A percentile compares a stretch with the other conserved stretches of the same genome.
These are phyloP conservation scores for Amaranthus cruentus DNA, from an alignment of 148 eudicot genomes.

Conservation along the genomic window DNA sequence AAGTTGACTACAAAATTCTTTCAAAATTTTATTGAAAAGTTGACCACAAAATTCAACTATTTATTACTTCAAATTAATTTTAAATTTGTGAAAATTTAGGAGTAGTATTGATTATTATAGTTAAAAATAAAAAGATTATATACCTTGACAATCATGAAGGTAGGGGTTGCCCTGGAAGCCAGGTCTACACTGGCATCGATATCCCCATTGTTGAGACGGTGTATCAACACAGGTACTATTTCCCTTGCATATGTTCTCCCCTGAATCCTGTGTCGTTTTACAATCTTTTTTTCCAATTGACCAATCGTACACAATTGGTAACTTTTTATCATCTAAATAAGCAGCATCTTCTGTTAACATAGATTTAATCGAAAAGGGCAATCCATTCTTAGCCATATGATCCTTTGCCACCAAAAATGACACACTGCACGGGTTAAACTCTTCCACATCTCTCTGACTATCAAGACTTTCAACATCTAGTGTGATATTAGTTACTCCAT, in stretches of 20 bases:
- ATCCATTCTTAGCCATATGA: no score
- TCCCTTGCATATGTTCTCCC: neutral
- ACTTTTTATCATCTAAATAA: neutral
- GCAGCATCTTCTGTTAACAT: no score
- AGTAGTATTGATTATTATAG: neutral
- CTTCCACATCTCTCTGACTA: neutral
- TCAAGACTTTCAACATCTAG: neutral
- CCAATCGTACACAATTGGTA: conserved; percentile 10
- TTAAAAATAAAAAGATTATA: neutral
- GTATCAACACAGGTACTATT: neutral
- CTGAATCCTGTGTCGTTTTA: neutral
- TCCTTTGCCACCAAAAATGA: conserved; percentile 17
- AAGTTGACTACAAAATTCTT: no score
- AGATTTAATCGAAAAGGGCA: no score
- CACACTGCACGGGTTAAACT: conserved; percentile 14
- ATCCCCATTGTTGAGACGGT: neutral
- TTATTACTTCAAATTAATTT: no score
- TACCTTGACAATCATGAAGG: neutral
- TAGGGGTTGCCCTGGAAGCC: neutral
- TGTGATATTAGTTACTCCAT: neutral
- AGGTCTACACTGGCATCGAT: neutral
- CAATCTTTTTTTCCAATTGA: neutral
- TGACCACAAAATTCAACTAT: neutral
- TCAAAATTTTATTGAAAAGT: no score
- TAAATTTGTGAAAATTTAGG: neutral